Conservation (phyloP, 768 basidiomycete genomes). For the Trichaptum fuscoviolaceum region DNA sequence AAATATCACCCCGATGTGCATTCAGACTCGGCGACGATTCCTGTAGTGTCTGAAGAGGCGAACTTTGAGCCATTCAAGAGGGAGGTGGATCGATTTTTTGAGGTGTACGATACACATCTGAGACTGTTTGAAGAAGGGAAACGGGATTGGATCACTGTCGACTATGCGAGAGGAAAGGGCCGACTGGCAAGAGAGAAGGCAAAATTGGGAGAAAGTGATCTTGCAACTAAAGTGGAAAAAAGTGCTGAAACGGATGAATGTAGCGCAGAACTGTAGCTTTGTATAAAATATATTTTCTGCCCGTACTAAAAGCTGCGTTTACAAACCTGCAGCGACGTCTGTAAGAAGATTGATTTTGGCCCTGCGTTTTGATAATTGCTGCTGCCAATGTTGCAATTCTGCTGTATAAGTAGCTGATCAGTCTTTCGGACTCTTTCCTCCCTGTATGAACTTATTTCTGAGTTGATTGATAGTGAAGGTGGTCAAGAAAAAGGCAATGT, state of each 20-base stretch:
- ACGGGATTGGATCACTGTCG: slow-evolving; percentile 58
- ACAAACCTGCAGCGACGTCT: too few species aligned
- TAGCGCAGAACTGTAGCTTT: background rate
- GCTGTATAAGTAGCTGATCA: too few species aligned
- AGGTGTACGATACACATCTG: slow-evolving; percentile 44
- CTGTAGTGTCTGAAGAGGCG: background rate
- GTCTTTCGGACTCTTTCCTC: too few species aligned
- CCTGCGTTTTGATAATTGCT: too few species aligned
- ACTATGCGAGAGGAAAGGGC: slow-evolving; percentile 70
- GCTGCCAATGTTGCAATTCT: too few species aligned
- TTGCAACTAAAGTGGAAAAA: background rate
- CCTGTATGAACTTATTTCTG: too few species aligned
- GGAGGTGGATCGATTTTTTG: slow-evolving; percentile 48
- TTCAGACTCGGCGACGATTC: background rate
- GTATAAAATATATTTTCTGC: too few species aligned
- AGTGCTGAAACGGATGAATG: background rate
- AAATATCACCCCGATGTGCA: slow-evolving; percentile 22
- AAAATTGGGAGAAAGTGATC: slow-evolving; percentile 22
- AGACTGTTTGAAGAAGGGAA: slow-evolving; percentile 48
- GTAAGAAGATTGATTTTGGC: too few species aligned
- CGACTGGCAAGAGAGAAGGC: slow-evolving; percentile 60
- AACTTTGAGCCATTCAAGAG: slow-evolving; percentile 12
- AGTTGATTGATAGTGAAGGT: too few species aligned
- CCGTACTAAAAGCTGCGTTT: too few species aligned
- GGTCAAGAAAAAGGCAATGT: too few species aligned